Conservation (phyloP, 306 rosid genomes). For the Quercus wislizeni region DNA sequence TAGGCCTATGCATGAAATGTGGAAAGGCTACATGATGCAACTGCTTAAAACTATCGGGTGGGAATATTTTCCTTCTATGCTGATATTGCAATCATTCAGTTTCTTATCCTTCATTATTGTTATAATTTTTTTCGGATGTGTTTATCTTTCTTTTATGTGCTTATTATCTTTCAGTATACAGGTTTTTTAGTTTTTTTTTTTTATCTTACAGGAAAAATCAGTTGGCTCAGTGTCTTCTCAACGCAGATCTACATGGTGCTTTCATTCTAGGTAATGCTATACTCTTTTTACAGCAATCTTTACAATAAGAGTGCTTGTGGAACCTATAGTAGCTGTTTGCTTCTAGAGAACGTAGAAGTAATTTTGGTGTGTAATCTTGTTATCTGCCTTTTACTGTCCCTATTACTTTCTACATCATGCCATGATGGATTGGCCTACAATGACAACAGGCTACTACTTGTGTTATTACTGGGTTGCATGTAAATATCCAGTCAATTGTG, state of each 20-base stretch:
- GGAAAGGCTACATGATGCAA: slow-evolving; percentile 62
- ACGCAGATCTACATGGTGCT: slow-evolving; percentile 90
- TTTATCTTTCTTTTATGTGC: neutral
- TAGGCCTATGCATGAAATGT: slow-evolving; percentile 84
- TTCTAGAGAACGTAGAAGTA: neutral
- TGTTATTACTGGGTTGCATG: neutral
- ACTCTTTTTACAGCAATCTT: slow-evolving; percentile 6
- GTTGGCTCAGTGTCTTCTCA: slow-evolving; percentile 69
- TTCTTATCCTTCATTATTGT: neutral
- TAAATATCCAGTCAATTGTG: neutral
- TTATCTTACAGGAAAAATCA: slow-evolving; percentile 63
- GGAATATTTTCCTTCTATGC: slow-evolving; percentile 14
- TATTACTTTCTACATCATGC: neutral
- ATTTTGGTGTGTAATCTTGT: neutral
- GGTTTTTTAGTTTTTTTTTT: slow-evolving; percentile 22
- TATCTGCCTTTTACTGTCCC: neutral
- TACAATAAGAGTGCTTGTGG: neutral
- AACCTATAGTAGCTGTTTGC: neutral
- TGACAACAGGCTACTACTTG: neutral
- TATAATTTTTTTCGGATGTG: no score
- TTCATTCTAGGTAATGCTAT: slow-evolving; percentile 54
- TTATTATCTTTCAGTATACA: neutral
- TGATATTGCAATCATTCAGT: slow-evolving; percentile 8
- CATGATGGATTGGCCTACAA: neutral
- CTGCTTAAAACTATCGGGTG: slow-evolving; percentile 62